Evolutionary conservation across 805 yeast species (phyloP).

Genomic region (Cyberlindnera suaveolens): DNA sequence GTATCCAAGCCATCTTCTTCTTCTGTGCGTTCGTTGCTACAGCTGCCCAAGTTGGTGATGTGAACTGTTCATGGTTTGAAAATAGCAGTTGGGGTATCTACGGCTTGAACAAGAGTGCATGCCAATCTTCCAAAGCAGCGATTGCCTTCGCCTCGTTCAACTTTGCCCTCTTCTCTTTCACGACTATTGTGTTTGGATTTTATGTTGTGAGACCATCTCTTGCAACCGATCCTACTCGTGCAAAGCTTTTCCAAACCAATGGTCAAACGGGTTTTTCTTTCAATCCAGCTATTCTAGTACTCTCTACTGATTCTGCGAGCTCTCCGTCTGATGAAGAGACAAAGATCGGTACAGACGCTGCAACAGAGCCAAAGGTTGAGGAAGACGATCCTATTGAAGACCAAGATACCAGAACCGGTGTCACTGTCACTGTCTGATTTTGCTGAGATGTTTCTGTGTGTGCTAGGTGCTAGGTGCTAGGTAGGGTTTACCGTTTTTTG

Average conservation of each 20-base stretch:
- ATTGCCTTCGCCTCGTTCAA: constrained; percentile 18
- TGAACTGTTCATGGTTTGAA: constrained; percentile 2
- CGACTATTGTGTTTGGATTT: constrained; percentile 7
- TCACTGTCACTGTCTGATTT: neutral
- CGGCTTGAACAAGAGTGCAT: constrained; percentile 1
- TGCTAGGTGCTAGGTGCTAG: no score
- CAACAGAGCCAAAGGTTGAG: neutral
- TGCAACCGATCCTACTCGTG: neutral
- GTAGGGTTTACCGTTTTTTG: no score
- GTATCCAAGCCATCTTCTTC: constrained; percentile 9
- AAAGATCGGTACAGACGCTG: neutral
- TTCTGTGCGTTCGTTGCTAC: constrained; percentile 16
- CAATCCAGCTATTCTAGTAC: neutral
- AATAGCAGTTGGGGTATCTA: neutral
- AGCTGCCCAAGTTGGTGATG: constrained; percentile 13
- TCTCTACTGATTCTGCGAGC: neutral
- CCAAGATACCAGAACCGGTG: neutral
- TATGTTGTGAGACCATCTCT: constrained; percentile 6
- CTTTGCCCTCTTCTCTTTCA: constrained; percentile 10
- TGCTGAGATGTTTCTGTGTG: no score
- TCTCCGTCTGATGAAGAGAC: constrained; percentile 4
- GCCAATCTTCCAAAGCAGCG: constrained; percentile 15
- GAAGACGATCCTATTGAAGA: neutral
- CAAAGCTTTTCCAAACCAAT: neutral
- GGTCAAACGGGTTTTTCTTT: neutral